A percentile compares a stretch with the other conserved stretches of the same genome.
These are phyloP conservation scores for Aureobasidium sp. DNA, from an alignment of 2,329 filamentous ascomycete genomes.

Conservation along the genomic window DNA sequence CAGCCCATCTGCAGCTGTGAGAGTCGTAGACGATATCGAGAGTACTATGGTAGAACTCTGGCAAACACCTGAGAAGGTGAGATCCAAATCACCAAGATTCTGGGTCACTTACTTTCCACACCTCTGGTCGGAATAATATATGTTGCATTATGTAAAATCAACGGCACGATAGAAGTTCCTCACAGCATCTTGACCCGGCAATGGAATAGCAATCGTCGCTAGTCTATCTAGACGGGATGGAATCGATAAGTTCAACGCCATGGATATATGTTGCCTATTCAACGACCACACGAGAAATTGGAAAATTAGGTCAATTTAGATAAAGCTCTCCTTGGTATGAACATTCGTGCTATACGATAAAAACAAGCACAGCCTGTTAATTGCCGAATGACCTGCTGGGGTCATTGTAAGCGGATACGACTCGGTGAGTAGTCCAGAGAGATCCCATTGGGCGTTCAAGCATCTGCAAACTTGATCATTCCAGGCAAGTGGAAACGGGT, in stretches of 20 bases:
- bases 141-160: not conserved
- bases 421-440: too few relatives aligned
- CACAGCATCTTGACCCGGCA: not conserved
- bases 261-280: constrained; percentile 12
- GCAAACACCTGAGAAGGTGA: not conserved
- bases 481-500: not conserved
- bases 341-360: not conserved
- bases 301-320: not conserved
- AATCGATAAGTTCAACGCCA: constrained; percentile 3
- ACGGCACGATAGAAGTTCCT: not conserved
- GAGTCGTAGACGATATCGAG: not conserved
- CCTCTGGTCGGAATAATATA: not conserved
- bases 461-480: not conserved
- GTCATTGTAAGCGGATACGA: not conserved
- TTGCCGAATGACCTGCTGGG: not conserved
- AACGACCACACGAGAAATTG: not conserved
- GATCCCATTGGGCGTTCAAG: not conserved
- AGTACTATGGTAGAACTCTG: not conserved
- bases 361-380: not conserved
- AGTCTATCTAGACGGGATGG: not conserved
- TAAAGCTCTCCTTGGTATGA: not conserved
- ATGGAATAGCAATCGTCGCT: not conserved
- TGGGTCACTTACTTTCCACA: not conserved
- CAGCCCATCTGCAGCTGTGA: not conserved
- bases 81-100: not conserved